Base-by-base conservation (phyloP, 106 monocot genomes). In the Dendrobium nobile region DNA sequence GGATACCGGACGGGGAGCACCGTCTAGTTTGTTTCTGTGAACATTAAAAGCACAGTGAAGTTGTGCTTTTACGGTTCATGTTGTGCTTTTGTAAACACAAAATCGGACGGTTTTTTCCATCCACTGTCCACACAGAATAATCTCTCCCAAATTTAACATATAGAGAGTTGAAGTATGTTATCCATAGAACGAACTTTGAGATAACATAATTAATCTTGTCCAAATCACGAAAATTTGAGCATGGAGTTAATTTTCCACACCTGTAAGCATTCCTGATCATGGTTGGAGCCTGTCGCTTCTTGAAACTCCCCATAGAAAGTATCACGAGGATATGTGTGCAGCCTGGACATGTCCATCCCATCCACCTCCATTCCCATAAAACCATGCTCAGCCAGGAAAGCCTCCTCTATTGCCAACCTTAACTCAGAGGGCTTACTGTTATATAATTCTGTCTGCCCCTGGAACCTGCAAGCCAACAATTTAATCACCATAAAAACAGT, bases 311-410 rank as follows among this genome's bases (percentile, higher is more conserved):
- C 26, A 26, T 22, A 26, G 64, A 65, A 65, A 65, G 64, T 8
- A 22, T 65, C 64, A 65, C 9, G n/a, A 65, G 24, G 26, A 65
- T 1, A 24, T 65, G n/a, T 26, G 1, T 65, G 64, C 67, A 83
- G 74, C 20, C 80, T 67, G 16, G 75, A 75, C 6, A 65, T 65
- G 9, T 6, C 64, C 64, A 31, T 75, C 7, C 75, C 67, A 83
- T 89, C 88, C 47, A 84, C 51, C 51, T 81, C 78, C 44, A 75
- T 54, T 58, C 81, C 83, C 72, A 79, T 22, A 80, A 94, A 97
- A 55, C 97, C 94, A 73, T 88, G 85, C 75, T 98, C 97, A 13
- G 92, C 97, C 78, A 98, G 84, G 86, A 92, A 95, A 45, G 92
- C 97, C 77, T 98, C 97, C 81, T 98, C 97, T 37, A 92, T 91